Evolutionary conservation across 1,284 basidiomycete genomes (phyloP), one percentile per base, ranked within the genome.

Genomic region (Irpex rosettiformis): DNA sequence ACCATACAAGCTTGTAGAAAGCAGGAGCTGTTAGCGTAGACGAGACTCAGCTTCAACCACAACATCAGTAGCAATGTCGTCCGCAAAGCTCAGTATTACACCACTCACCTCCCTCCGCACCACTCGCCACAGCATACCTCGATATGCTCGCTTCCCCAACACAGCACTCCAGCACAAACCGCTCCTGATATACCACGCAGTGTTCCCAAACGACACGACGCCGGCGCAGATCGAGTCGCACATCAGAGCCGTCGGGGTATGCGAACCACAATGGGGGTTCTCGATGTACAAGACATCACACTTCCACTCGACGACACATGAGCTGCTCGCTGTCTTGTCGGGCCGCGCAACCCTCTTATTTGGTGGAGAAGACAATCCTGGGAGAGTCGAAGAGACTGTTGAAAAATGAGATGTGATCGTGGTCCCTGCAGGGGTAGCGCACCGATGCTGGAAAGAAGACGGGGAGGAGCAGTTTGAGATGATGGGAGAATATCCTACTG

Each of bases 281-380:
- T 69, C 73, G 21, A 78, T 76, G 75, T 78, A 78, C 67, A 61
- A 59, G 24, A 68, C 69, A n/a, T 72, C 72, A 33, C 76, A 79
- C 64, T 79, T 75, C 65, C 75, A 79, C 61, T 75, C 73, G 27
- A 78, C 72, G 43, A 73, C 73, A 37, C 72, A 77, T 68, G 77
- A 78, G 61, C 68, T 78, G 30, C 66, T 78, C 48, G 70, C 71
- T 43, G 66, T 77, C 48, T 62, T 64, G 18, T 55, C 60, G 3
- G 76, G 75, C 0, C 59, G 69, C 10, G 77, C 74, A 4, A 66
- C 56, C 24, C 55, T 78, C 13, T 73, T 73, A 51, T 78, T 79
- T 57, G 77, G 76, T 4, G 76, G 76, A 7, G 69, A 72, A 48
- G 66, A 66, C 1, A 76, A 77, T 56, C 67, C 71, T 2, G 69